Evolutionary conservation across 805 yeast genomes (phyloP).

Genomic region (Kuraishia cidri): DNA sequence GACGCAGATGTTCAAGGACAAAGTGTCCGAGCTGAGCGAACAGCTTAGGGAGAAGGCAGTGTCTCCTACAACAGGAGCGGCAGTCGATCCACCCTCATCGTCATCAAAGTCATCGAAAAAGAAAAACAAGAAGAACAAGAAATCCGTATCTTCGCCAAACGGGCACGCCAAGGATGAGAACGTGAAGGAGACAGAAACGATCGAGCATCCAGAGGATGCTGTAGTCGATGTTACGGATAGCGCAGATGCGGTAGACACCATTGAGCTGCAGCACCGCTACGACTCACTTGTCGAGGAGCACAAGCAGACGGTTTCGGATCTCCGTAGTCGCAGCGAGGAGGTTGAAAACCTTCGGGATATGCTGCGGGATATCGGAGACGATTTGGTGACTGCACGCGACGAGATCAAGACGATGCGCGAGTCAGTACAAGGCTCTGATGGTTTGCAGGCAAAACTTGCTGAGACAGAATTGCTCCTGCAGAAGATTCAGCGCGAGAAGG

Average conservation of each 20-base stretch:
- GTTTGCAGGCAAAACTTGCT: conserved; percentile 6
- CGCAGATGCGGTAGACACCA: conserved; percentile 8
- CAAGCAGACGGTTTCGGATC: conserved; percentile 7
- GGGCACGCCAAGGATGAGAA: conserved; percentile 3
- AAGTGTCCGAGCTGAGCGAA: conserved; percentile 11
- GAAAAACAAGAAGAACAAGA: conserved; percentile 11
- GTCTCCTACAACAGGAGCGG: not conserved
- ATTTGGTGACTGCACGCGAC: conserved; percentile 63
- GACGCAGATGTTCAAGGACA: conserved; percentile 14
- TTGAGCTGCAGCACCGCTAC: conserved; percentile 15
- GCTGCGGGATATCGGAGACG: conserved; percentile 71
- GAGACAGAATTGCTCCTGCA: conserved; percentile 8
- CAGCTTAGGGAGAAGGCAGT: conserved; percentile 7
- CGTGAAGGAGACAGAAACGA: conserved; percentile 11
- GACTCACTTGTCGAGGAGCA: conserved; percentile 8
- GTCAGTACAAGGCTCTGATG: conserved; percentile 3
- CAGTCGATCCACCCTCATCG: not conserved
- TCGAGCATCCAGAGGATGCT: too few species aligned
- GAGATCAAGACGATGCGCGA: conserved; percentile 31
- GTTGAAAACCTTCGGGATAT: conserved; percentile 66
- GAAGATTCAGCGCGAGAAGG: conserved; percentile 3
- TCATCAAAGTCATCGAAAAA: conserved; percentile 5
- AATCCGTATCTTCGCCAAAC: conserved; percentile 2
- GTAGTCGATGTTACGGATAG: too few species aligned
- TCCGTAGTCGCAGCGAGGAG: conserved; percentile 47